These are phyloP conservation scores for Aspergillus bombycis DNA, from an alignment of 2,329 filamentous ascomycete species.

Conservation along the genomic window DNA sequence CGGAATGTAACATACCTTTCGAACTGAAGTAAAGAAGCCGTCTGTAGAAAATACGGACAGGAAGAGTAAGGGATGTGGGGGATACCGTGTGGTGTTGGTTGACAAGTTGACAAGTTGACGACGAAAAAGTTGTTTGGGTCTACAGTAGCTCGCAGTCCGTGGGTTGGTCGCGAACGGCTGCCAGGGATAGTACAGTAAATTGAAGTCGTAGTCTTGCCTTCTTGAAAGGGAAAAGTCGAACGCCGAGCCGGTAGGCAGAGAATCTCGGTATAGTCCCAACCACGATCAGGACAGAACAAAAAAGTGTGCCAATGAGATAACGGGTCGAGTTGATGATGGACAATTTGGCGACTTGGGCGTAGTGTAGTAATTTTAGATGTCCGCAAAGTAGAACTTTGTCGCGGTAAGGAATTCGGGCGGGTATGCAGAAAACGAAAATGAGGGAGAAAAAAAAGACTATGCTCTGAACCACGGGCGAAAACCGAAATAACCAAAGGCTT, in stretches of 20 bases:
- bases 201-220: conserved; percentile 18
- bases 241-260: conserved; percentile 24
- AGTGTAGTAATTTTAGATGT: conserved; percentile 1
- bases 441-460: conserved; percentile 7
- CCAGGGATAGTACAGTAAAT: conserved; percentile 34
- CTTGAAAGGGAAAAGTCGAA: conserved; percentile 25
- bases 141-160: conserved; percentile 14
- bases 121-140: conserved; percentile 12
- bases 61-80: not conserved
- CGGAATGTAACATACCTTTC: conserved; percentile 27
- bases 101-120: conserved; percentile 1
- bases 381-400: conserved; percentile 3
- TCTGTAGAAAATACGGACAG: not conserved
- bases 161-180: conserved; percentile 29
- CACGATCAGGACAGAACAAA: not conserved
- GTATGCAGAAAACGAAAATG: conserved; percentile 1
- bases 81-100: not conserved
- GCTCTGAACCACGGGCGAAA: conserved; percentile 14
- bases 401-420: conserved; percentile 6
- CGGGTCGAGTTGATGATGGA: not conserved
- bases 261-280: conserved; percentile 7
- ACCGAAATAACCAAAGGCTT: not conserved
- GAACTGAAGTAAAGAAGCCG: not conserved
- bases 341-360: not conserved
- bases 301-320: not conserved